Evolutionary conservation across 495 filamentous ascomycete genomes (phyloP), one percentile per base, ranked within the genome.

Genomic region (Penicillium coffeae): DNA sequence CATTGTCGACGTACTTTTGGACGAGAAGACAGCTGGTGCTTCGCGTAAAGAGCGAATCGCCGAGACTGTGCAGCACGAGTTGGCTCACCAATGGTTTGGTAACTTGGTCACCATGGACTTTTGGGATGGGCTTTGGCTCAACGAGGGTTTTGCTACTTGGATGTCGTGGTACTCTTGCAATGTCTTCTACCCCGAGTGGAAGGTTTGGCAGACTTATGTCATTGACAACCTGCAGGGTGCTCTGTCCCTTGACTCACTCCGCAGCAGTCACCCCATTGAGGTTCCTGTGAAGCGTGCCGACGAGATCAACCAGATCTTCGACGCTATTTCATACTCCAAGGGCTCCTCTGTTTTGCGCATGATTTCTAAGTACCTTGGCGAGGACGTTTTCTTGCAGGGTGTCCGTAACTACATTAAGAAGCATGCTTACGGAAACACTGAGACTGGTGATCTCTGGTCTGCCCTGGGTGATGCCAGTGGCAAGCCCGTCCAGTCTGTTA

Each of bases 41-140:
- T 84, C 85, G n/a, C 84, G 84, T 42, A 95, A 94, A 70, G 86
- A 96, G 74, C 83, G 91, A 33, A 85, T 97, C 56, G 91, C 93
- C 40, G 90, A 96, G 63, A 86, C 89, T 34, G 93, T 96, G 15
- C 90, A 94, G 76, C 93, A 98, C 71, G 93, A 98, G 64, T 74
- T 98, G 60, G 93, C 93, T 36, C 93, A 98, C 72, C 93, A 98
- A 69, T 98, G 93, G 93, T 97, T 98, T 58, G 93, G 93, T 50
- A 97, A 98, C 69, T 75, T 98, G 48, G 93, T 98, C 37, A 98
- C 93, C 34, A 98, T 98, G 93, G 92, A 96, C 67, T 98, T 93
- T 80, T 98, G 93, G 93, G 91, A 96, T 69, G 92, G 90, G 22
- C 73, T 98, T 21, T 98, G 93, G 93, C 83, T 98, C 50, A 97